Evolutionary conservation across 495 filamentous ascomycete species (phyloP).

Genomic region (Aspergillus nidulans): DNA sequence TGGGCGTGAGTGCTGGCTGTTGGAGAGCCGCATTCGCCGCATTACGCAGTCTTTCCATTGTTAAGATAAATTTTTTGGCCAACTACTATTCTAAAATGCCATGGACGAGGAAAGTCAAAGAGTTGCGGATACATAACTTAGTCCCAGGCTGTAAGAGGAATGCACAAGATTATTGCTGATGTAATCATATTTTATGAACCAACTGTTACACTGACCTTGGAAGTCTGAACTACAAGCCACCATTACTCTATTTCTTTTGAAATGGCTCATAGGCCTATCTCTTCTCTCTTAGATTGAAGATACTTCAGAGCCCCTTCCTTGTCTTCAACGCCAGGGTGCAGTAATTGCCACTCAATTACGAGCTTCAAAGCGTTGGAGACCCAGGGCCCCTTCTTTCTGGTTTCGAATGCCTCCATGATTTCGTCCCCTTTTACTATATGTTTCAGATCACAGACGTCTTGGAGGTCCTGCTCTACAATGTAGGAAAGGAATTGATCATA

Average conservation of each 20-base stretch:
- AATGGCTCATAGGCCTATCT: conserved; percentile 46
- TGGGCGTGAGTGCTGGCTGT: conserved; percentile 7
- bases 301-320: conserved; percentile 61
- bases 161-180: not conserved
- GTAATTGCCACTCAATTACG: conserved; percentile 79
- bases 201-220: no score
- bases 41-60: conserved; percentile 34
- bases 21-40: conserved; percentile 26
- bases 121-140: not conserved
- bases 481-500: conserved; percentile 46
- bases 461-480: conserved; percentile 37
- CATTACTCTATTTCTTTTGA: conserved; percentile 1
- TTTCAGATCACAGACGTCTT: conserved; percentile 47
- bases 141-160: no score
- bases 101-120: not conserved
- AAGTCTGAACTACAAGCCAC: no score
- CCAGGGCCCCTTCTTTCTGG: conserved; percentile 71
- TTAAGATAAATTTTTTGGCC: not conserved
- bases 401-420: conserved; percentile 56
- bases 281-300: conserved; percentile 48
- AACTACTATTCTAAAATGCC: not conserved
- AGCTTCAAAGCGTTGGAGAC: conserved; percentile 66
- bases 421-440: conserved; percentile 62
- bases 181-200: no score
- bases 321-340: conserved; percentile 63